Conservation (phyloP, 2,329 filamentous ascomycete genomes). For the Biscogniauxia mediterranea region DNA sequence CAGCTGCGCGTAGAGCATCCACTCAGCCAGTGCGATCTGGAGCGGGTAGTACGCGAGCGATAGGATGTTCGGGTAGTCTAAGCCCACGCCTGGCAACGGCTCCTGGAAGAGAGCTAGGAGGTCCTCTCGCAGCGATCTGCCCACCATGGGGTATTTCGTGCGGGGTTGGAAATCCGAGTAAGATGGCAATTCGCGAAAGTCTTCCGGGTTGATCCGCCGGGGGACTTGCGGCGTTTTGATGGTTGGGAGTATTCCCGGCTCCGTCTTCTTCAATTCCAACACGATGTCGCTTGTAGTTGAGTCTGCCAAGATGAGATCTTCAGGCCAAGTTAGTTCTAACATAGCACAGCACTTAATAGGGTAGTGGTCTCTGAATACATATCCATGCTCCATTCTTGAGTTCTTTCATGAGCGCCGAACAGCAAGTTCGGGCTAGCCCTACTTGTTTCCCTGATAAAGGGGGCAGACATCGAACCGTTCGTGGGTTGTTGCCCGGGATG, state of each 20-base stretch:
- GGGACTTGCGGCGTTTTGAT: background rate
- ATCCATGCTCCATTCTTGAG: background rate
- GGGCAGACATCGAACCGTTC: background rate
- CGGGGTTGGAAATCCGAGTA: background rate
- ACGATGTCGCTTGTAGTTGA: background rate
- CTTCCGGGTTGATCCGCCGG: background rate
- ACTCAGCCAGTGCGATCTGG: background rate
- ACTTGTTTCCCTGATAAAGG: background rate
- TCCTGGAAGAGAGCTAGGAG: background rate
- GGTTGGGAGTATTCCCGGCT: background rate
- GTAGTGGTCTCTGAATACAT: background rate
- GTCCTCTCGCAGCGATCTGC: background rate
- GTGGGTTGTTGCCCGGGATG: background rate
- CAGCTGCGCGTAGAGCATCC: background rate
- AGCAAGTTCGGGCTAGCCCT: background rate
- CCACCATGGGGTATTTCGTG: background rate
- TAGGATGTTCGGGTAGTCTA: background rate
- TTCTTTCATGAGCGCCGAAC: background rate
- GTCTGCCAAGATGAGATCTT: background rate
- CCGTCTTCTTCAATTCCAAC: background rate
- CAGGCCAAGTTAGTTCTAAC: background rate
- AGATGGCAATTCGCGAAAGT: background rate
- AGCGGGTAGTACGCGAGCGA: background rate
- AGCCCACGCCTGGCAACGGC: background rate
- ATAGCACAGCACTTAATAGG: background rate